Evolutionary conservation across 371 early-diverging fungal genomes (phyloP), one percentile per base, ranked within the genome.

Genomic region (Choanephora cucurbitarum): DNA sequence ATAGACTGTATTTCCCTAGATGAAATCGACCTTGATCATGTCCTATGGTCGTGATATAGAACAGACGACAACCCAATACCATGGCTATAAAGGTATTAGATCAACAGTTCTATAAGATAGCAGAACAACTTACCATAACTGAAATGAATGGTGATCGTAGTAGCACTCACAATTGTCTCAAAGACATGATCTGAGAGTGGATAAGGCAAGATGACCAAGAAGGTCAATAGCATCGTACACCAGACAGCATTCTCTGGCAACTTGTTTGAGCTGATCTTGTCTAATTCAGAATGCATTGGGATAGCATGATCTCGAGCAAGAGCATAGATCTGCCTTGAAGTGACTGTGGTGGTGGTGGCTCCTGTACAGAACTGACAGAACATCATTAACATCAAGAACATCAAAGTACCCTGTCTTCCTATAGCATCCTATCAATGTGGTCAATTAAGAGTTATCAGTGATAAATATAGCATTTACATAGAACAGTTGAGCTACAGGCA

Each of bases 91-190:
- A 33, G 1, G n/a, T 46, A 17, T 46, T 45, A 24, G 39, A 37
- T 9, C 39, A 43, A 24, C 22, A 24, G 4, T 45, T 2, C 1
- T 28, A 14, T 32, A 43, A 28, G 5, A 45, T 52, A 3, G 42
- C 22, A 23, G 5, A 43, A 31, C n/a, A 4, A 41, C 21, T 62
- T 60, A 62, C 85, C 88, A 68, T 88, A 88, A 19, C 85, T 83
- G 43, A 88, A 74, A 68, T 86, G 85, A 32, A 84, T 69, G n/a
- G 86, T 85, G 48, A 88, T 84, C 14, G 87, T 87, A 1, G 85
- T 78, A 32, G 88, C 83, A 58, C 85, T 84, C 18, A 85, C 70
- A 47, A 90, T 79, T 21, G 87, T 87, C 23, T 83, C 75, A 55
- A 82, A 82, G 1, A 67, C 52, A 49, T 66, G 55, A 14, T 71